These are phyloP conservation scores for Erysimum cheiranthoides DNA, from an alignment of 345 rosid genomes.

Conservation along the genomic window DNA sequence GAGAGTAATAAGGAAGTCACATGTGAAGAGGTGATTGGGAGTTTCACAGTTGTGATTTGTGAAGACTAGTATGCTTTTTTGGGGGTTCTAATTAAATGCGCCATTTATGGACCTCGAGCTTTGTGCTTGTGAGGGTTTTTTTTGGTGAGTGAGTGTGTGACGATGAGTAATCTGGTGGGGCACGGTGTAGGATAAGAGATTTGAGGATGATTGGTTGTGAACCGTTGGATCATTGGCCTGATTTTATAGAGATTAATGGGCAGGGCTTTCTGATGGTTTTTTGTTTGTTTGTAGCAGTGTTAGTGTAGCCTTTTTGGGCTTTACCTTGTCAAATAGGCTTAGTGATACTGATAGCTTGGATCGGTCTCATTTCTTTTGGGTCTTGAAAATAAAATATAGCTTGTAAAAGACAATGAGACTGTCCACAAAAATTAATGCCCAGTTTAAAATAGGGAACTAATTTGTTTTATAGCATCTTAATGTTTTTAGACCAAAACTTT, in stretches of 20 bases:
- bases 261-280: neutral
- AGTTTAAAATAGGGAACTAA: neutral
- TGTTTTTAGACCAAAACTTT: too few species aligned
- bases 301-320: neutral
- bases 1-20: constrained; percentile 37
- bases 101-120: constrained; percentile 47
- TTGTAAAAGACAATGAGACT: neutral
- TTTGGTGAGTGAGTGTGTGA: constrained; percentile 7
- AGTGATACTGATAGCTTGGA: too few species aligned
- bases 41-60: constrained; percentile 55
- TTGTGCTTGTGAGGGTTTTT: constrained; percentile 30
- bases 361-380: neutral
- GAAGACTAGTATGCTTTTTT: neutral
- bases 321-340: neutral
- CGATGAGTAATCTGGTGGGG: constrained; percentile 38
- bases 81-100: constrained; percentile 48
- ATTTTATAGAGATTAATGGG: constrained; percentile 13
- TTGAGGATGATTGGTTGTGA: constrained; percentile 15
- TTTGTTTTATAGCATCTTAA: too few species aligned
- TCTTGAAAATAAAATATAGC: neutral
- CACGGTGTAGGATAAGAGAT: constrained; percentile 31
- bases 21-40: constrained; percentile 52
- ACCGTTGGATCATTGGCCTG: constrained; percentile 26
- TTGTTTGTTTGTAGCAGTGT: neutral
- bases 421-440: neutral